These are phyloP conservation scores for Xylaria castorea DNA, from an alignment of 495 filamentous ascomycete genomes.

Conservation along the genomic window DNA sequence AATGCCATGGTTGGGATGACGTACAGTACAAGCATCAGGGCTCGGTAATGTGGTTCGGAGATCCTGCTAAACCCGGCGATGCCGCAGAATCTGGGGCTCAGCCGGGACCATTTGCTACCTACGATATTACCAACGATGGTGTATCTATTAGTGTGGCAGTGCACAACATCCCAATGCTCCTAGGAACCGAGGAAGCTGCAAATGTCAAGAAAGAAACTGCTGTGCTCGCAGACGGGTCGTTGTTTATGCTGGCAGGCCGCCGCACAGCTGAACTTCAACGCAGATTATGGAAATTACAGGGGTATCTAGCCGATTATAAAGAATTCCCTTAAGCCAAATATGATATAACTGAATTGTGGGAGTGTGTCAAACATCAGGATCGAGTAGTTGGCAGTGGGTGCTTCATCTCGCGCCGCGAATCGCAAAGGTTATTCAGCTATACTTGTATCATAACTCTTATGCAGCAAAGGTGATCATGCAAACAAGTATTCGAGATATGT, in stretches of 20 bases:
- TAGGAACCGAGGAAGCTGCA: slow-evolving; percentile 45
- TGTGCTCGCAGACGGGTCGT: slow-evolving; percentile 41
- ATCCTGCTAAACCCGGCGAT: slow-evolving; percentile 20
- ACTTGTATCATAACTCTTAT: not conserved
- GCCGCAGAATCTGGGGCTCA: not conserved
- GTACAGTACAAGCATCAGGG: slow-evolving; percentile 43
- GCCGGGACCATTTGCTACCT: slow-evolving; percentile 39
- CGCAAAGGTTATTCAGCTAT: not conserved
- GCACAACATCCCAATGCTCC: slow-evolving; percentile 49
- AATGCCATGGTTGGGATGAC: slow-evolving; percentile 45
- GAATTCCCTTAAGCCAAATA: not conserved
- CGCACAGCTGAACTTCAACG: slow-evolving; percentile 61
- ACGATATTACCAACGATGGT: slow-evolving; percentile 35
- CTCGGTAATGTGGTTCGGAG: slow-evolving; percentile 47
- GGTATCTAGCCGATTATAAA: slow-evolving; percentile 53
- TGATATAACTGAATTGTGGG: not conserved
- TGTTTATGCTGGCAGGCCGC: slow-evolving; percentile 52
- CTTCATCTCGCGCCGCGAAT: not conserved
- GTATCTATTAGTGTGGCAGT: slow-evolving; percentile 42
- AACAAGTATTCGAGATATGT: not conserved
- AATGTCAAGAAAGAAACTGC: slow-evolving; percentile 39
- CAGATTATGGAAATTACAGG: slow-evolving; percentile 72
- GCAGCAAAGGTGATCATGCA: not conserved
- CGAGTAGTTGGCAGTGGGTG: not conserved
- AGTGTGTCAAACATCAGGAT: not conserved